These are phyloP conservation scores for Nigrospora sphaerica DNA, from an alignment of 2,329 filamentous ascomycete species.

Conservation along the genomic window DNA sequence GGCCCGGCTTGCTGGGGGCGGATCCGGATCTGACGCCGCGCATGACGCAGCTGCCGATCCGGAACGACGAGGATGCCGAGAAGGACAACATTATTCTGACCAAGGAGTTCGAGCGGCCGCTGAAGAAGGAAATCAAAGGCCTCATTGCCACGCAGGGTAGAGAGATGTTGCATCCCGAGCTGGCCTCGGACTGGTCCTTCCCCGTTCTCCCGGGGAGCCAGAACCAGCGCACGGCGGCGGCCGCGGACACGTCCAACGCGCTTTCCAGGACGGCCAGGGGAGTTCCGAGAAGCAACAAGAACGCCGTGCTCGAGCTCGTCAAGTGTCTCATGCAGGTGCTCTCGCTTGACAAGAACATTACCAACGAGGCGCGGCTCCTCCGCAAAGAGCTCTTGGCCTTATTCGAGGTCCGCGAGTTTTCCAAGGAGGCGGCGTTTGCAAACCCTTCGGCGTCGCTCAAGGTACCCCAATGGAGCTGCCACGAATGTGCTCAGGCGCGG, in stretches of 20 bases:
- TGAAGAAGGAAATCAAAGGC: conserved; percentile 79
- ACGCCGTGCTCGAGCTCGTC: conserved; percentile 82
- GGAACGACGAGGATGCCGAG: conserved; percentile 49
- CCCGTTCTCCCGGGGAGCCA: conserved; percentile 72
- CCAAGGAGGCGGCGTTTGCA: conserved; percentile 74
- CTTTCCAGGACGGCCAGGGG: conserved; percentile 4
- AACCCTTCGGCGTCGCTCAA: conserved; percentile 76
- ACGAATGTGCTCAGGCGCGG: conserved; percentile 81
- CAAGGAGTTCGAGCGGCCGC: conserved; percentile 77
- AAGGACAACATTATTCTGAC: conserved; percentile 63
- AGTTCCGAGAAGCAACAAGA: conserved; percentile 33
- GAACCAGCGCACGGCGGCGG: conserved; percentile 33
- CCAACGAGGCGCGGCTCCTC: conserved; percentile 77
- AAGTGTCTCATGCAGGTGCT: conserved; percentile 92
- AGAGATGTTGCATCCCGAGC: conserved; percentile 81
- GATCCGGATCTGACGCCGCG: conserved; percentile 45
- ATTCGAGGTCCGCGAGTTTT: conserved; percentile 94
- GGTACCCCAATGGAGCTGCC: conserved; percentile 72
- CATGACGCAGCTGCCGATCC: conserved; percentile 52
- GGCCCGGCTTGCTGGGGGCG: conserved; percentile 37
- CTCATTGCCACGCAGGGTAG: conserved; percentile 83
- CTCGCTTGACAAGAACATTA: conserved; percentile 82
- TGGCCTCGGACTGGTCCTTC: conserved; percentile 82
- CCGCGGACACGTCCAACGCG: conserved; percentile 5
- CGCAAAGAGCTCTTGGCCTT: conserved; percentile 83